A percentile compares a stretch with the other conserved stretches of the same genome.
Evolutionary conservation across 192 early-diverging fungal species (phyloP).

Genomic region (Backusella australiensis): DNA sequence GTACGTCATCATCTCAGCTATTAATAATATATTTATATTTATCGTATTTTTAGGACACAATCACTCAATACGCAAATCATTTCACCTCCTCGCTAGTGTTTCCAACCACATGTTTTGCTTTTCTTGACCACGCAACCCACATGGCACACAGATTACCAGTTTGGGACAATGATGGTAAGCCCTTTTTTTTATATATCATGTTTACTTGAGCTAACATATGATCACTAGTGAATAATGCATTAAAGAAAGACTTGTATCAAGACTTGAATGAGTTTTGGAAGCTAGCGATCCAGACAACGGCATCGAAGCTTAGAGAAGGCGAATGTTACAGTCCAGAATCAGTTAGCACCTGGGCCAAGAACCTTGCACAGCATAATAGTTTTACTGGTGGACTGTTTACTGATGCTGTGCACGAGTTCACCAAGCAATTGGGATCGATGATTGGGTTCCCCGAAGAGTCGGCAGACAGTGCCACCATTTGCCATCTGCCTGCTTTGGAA

Average conservation of each 20-base stretch:
- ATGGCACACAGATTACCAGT: slow-evolving; percentile 75
- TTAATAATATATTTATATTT: neutral
- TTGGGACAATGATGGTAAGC: slow-evolving; percentile 62
- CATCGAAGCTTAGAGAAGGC: slow-evolving; percentile 69
- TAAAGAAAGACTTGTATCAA: slow-evolving; percentile 62
- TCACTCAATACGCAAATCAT: slow-evolving; percentile 75
- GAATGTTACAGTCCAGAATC: slow-evolving; percentile 78
- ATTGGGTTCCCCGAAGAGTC: neutral
- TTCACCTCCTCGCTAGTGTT: slow-evolving; percentile 75
- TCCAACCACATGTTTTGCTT: slow-evolving; percentile 73
- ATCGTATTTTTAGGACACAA: slow-evolving; percentile 48
- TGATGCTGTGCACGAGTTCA: slow-evolving; percentile 66
- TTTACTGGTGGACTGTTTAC: slow-evolving; percentile 60
- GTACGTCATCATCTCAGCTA: slow-evolving; percentile 26
- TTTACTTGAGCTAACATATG: neutral
- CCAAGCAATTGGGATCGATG: slow-evolving; percentile 54
- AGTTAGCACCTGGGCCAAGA: slow-evolving; percentile 84
- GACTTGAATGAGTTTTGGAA: slow-evolving; percentile 76
- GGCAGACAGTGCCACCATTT: neutral
- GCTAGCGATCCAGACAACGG: slow-evolving; percentile 70
- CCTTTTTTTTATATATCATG: neutral
- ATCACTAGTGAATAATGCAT: slow-evolving; percentile 58
- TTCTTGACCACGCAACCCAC: slow-evolving; percentile 73
- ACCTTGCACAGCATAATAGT: slow-evolving; percentile 60
- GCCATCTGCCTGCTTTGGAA: neutral